Conservation (phyloP, 2,329 filamentous ascomycete species). For the Colletotrichum sp. region DNA sequence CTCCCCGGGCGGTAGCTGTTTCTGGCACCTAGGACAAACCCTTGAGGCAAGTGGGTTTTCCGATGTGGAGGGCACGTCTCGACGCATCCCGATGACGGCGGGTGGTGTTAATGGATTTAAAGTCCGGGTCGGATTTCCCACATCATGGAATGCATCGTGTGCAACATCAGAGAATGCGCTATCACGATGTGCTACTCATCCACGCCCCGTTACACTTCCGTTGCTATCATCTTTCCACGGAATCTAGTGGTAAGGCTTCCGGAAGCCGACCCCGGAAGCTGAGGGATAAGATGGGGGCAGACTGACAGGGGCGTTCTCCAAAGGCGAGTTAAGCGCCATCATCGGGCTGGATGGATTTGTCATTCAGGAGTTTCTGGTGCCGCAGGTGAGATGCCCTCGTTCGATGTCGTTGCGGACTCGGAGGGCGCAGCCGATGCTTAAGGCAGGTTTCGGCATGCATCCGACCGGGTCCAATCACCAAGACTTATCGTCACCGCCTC, state of each 20-base stretch:
- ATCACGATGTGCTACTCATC: neutral
- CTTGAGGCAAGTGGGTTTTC: neutral
- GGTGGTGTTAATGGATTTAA: neutral
- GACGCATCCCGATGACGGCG: slow-evolving; percentile 3
- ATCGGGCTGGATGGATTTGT: neutral
- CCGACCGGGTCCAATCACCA: neutral
- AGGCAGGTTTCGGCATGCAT: neutral
- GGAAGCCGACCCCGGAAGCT: neutral
- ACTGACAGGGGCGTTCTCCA: neutral
- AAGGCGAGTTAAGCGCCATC: neutral
- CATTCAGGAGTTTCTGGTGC: neutral
- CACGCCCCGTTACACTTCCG: neutral
- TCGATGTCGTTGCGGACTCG: neutral
- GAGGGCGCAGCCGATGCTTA: neutral
- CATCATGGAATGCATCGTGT: neutral
- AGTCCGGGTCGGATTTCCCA: neutral
- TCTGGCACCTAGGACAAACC: neutral
- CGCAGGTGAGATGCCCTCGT: neutral
- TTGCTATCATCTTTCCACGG: neutral
- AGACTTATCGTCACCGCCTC: neutral
- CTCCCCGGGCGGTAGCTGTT: neutral
- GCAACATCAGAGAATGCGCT: neutral
- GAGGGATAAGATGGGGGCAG: neutral
- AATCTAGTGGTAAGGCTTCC: neutral
- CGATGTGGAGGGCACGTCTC: neutral